Evolutionary conservation across 805 yeast genomes (phyloP).

Genomic region (Candida alai): DNA sequence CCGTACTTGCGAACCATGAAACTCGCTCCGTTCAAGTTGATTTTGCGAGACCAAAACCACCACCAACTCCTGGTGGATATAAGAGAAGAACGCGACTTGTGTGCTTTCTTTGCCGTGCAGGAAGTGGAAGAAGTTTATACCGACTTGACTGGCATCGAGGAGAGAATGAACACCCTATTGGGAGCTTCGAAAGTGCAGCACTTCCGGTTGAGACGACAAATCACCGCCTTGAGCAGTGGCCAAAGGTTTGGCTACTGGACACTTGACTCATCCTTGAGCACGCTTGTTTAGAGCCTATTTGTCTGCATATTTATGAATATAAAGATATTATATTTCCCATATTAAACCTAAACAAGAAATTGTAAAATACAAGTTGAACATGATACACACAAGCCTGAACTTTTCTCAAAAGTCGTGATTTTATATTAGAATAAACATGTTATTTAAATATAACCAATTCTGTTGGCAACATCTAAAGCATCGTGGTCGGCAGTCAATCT

Average conservation of each 20-base stretch:
- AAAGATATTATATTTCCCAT: conserved; percentile 1
- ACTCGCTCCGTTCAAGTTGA: conserved; percentile 20
- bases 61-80: conserved; percentile 20
- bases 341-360: too few relatives aligned
- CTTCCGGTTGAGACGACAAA: too few relatives aligned
- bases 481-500: conserved; percentile 98
- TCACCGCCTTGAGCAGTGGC: too few relatives aligned
- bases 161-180: too few relatives aligned
- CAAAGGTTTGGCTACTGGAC: conserved; percentile 1
- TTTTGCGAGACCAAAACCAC: conserved; percentile 7
- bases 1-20: conserved; percentile 28
- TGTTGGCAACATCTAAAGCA: conserved; percentile 99
- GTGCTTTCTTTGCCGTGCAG: conserved; percentile 18
- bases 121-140: conserved; percentile 12
- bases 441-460: conserved; percentile 94
- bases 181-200: too few relatives aligned
- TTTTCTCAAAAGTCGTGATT: conserved; percentile 1
- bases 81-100: conserved; percentile 19
- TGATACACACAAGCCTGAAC: not conserved
- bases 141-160: too few relatives aligned
- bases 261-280: not conserved
- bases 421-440: conserved; percentile 2
- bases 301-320: not conserved
- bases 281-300: not conserved
- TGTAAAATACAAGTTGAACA: conserved; percentile 2